Base-by-base conservation (phyloP, 257 asterid genomes). In the Forsythia viridissima region DNA sequence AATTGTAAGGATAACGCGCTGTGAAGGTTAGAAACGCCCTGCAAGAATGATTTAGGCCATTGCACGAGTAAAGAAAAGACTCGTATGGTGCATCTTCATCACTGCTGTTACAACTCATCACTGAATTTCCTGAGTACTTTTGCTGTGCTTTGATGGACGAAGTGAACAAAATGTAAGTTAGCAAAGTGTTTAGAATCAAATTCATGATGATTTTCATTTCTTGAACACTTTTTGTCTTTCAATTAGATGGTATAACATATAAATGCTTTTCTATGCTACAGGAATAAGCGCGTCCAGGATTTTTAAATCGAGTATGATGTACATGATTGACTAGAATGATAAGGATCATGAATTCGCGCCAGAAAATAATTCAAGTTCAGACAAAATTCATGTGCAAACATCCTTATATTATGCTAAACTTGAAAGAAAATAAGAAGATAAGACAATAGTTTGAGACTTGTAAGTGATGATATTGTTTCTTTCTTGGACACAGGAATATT, bases 11-110 rank as follows among this genome's bases (percentile, higher is more conserved):
- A 46, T 42, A 18, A 34, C 11, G 80, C 2, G 96, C 85, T 72
- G 82, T 76, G 89, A 91, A 91, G 55, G 85, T 82, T 75, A 91
- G 82, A 57, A 87, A 89, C 41, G 96, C 88, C 59, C 59, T 71
- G 84, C 93, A 89, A 57, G 93, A 77, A 9, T 77, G 74, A 39
- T 44, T 9, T 7, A 69, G 48, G n/a, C 88, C 88, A 30, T 86
- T 91, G 79, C 91, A 89, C 10, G 87, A 67, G 78, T 87, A 85
- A 21, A 84, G 88, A 75, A 72, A 74, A 21, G 88, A 73, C 34
- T 82, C 79, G 1, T 84, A 70, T 5, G 83, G 80, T 5, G 6
- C 46, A 5, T 48, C 48, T 42, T 41, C 80, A 1, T 70, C 51
- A 3, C 10, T 81, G 71, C 2, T 8, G 77, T 81, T 42, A 77